phyloP scores from a whole-genome alignment of 2,329 filamentous ascomycete genomes.

The Alternaria infectoria region DNA sequence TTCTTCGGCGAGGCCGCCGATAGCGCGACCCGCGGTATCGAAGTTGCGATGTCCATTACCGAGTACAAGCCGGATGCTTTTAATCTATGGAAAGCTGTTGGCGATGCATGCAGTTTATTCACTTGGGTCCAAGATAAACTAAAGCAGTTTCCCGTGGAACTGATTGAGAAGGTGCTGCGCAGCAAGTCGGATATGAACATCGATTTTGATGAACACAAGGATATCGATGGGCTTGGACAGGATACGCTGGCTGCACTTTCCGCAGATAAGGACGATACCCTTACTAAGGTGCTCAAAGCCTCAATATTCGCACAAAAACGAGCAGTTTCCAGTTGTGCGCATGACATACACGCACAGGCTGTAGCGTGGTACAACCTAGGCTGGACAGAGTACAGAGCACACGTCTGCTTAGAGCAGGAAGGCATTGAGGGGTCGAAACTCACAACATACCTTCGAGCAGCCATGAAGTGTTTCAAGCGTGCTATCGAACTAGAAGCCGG shows the following conservation, averaged over 20 bases:
- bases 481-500: conserved; percentile 94
- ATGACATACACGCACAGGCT: conserved; percentile 85
- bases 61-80: conserved; percentile 73
- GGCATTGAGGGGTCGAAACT: conserved; percentile 47
- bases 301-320: conserved; percentile 87
- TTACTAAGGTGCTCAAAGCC: conserved; percentile 69
- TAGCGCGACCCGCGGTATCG: conserved; percentile 72
- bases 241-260: conserved; percentile 39
- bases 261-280: conserved; percentile 19
- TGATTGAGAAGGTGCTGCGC: conserved; percentile 66
- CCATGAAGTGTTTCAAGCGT: conserved; percentile 90
- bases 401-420: conserved; percentile 65
- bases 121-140: conserved; percentile 75
- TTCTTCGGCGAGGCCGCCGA: conserved; percentile 83
- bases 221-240: conserved; percentile 70
- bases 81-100: conserved; percentile 94
- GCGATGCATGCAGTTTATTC: conserved; percentile 86
- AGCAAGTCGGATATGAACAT: conserved; percentile 56
- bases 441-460: conserved; percentile 75
- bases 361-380: conserved; percentile 98
- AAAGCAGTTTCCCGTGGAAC: conserved; percentile 65
- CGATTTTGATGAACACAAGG: conserved; percentile 65
- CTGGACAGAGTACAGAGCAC: conserved; percentile 87
- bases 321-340: conserved; percentile 73
- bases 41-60: conserved; percentile 68